These are phyloP conservation scores for Rhododendron vialii DNA, from an alignment of 148 eudicot species.

Conservation along the genomic window DNA sequence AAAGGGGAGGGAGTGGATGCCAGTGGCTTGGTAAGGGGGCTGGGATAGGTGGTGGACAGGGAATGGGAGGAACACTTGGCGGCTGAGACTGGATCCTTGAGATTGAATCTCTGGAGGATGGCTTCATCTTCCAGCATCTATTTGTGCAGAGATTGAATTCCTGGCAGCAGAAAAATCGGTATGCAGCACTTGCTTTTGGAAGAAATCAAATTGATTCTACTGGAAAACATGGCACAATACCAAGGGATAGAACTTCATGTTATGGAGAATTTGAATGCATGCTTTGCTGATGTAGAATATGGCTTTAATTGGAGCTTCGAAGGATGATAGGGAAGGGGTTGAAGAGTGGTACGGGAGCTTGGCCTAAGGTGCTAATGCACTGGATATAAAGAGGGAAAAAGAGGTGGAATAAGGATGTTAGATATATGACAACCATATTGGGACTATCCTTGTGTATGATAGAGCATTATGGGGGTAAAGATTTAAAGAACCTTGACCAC, in stretches of 20 bases:
- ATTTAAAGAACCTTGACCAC: too few species aligned
- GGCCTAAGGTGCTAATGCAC: too few species aligned
- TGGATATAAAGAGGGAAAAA: too few species aligned
- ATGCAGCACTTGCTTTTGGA: constrained; percentile 18
- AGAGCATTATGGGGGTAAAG: too few species aligned
- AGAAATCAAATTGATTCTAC: constrained; percentile 15
- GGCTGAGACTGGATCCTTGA: neutral
- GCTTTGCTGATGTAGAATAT: too few species aligned
- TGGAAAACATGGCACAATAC: constrained; percentile 12
- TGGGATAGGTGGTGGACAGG: neutral
- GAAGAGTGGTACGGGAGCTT: too few species aligned
- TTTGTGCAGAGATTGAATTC: constrained; percentile 23
- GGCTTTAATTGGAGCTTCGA: too few species aligned
- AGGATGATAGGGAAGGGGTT: too few species aligned
- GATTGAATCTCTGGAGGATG: neutral
- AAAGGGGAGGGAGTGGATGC: neutral
- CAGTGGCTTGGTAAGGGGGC: neutral
- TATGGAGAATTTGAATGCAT: neutral
- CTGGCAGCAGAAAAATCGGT: constrained; percentile 6
- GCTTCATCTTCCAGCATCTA: neutral
- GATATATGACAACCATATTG: too few species aligned
- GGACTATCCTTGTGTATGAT: too few species aligned
- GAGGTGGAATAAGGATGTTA: too few species aligned
- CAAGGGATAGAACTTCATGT: constrained; percentile 3
- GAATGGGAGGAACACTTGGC: neutral